These are phyloP conservation scores for Gloeopeniophorella convolvens DNA, from an alignment of 768 basidiomycete genomes.

Conservation along the genomic window DNA sequence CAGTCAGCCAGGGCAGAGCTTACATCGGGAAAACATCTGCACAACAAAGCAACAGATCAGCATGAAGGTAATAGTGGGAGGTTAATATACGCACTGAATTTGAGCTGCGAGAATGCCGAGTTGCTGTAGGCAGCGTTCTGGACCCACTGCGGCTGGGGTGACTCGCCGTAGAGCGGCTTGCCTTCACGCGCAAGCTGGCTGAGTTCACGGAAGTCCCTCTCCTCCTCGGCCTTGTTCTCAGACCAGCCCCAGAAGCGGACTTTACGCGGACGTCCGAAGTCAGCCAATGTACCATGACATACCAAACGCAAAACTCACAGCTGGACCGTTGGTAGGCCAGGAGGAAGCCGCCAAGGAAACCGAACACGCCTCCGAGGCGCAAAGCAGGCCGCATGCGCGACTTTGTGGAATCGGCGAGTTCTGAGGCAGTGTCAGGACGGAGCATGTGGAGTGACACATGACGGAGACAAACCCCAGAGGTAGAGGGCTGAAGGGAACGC, in stretches of 20 bases:
- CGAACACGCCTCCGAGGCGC: conserved; percentile 64
- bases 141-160: conserved; percentile 76
- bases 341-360: conserved; percentile 87
- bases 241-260: conserved; percentile 96
- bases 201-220: conserved; percentile 72
- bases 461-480: conserved; percentile 68
- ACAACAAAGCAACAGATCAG: conserved; percentile 12
- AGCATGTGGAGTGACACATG: conserved; percentile 9
- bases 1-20: conserved; percentile 24
- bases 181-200: conserved; percentile 68
- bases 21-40: conserved; percentile 73
- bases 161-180: conserved; percentile 81
- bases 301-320: conserved; percentile 44
- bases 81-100: conserved; percentile 56
- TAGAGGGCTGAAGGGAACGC: conserved; percentile 78
- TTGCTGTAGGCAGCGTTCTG: conserved; percentile 84
- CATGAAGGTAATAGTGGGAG: conserved; percentile 6
- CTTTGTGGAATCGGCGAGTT: conserved; percentile 40
- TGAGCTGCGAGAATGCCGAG: conserved; percentile 89
- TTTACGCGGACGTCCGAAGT: conserved; percentile 26
- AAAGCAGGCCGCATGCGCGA: conserved; percentile 34
- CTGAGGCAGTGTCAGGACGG: conserved; percentile 30
- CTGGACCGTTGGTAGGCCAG: conserved; percentile 88
- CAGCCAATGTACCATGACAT: conserved; percentile 6
- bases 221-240: conserved; percentile 81